Evolutionary conservation across 148 eudicot genomes (phyloP).

Genomic region (Vaccinium darrowii): DNA sequence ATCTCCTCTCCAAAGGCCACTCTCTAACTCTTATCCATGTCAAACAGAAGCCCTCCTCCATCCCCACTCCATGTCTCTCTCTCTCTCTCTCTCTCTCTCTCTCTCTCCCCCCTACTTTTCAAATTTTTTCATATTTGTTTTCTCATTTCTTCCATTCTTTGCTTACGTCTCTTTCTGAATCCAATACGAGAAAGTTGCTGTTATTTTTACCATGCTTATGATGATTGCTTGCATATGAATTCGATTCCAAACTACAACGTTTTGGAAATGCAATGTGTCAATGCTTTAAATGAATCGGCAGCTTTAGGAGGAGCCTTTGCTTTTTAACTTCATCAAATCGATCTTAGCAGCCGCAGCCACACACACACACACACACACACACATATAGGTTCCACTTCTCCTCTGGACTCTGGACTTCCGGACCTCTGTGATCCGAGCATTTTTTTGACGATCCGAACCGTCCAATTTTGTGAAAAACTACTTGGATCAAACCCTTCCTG

Average conservation of each 20-base stretch:
- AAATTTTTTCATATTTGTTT: not conserved
- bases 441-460: too few relatives aligned
- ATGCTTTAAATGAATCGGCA: not conserved
- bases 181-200: not conserved
- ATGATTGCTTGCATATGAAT: not conserved
- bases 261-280: not conserved
- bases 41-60: not conserved
- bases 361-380: too few relatives aligned
- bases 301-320: not conserved
- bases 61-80: not conserved
- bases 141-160: not conserved
- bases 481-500: too few relatives aligned
- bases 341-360: not conserved
- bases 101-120: not conserved
- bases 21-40: not conserved
- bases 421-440: too few relatives aligned
- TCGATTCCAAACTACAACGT: not conserved
- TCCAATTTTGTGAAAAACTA: too few relatives aligned
- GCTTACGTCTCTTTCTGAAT: not conserved
- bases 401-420: too few relatives aligned
- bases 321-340: not conserved
- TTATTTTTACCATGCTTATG: not conserved
- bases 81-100: not conserved
- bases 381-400: too few relatives aligned
- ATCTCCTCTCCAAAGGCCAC: conserved; percentile 6